A percentile compares a stretch with the other conserved stretches of the same genome.
Evolutionary conservation across 495 filamentous ascomycete species (phyloP).

Genomic region (Evansstolkia leycettana): DNA sequence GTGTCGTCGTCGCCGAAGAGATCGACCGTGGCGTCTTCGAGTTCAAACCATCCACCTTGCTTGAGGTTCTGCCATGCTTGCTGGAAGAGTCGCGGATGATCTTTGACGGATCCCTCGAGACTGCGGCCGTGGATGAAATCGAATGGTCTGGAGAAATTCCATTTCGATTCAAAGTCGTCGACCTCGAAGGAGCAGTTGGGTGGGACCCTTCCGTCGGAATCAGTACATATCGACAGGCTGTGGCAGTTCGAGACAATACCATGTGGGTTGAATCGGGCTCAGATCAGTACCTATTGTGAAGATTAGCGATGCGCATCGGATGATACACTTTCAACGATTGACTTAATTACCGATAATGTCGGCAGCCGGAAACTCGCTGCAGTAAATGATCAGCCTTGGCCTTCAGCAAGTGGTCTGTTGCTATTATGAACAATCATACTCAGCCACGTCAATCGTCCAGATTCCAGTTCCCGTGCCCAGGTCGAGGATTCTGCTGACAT

Average conservation of each 20-base stretch:
- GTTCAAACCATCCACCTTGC: constrained; percentile 30
- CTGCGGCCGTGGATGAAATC: constrained; percentile 23
- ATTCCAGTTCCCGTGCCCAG: constrained; percentile 35
- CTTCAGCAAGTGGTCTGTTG: background rate
- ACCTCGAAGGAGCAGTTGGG: constrained; percentile 16
- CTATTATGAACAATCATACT: constrained; percentile 11
- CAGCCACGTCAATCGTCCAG: constrained; percentile 44
- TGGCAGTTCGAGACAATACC: constrained; percentile 22
- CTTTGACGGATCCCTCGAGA: constrained; percentile 18
- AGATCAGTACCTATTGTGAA: constrained; percentile 30
- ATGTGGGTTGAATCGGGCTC: constrained; percentile 36
- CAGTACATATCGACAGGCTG: constrained; percentile 19
- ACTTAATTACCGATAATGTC: constrained; percentile 6
- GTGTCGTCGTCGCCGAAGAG: constrained; percentile 22
- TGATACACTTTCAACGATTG: background rate
- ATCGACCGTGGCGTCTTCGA: constrained; percentile 22
- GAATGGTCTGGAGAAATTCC: constrained; percentile 15
- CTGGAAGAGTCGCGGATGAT: constrained; percentile 16
- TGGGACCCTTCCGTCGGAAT: constrained; percentile 20
- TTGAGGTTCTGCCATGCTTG: constrained; percentile 16
- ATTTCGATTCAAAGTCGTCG: constrained; percentile 19
- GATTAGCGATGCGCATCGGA: too few relatives aligned
- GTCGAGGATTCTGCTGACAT: constrained; percentile 28
- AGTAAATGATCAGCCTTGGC: background rate
- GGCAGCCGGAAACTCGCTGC: constrained; percentile 6